Conservation (phyloP, 2,329 filamentous ascomycete genomes). For the Verticillium albo-atrum region DNA sequence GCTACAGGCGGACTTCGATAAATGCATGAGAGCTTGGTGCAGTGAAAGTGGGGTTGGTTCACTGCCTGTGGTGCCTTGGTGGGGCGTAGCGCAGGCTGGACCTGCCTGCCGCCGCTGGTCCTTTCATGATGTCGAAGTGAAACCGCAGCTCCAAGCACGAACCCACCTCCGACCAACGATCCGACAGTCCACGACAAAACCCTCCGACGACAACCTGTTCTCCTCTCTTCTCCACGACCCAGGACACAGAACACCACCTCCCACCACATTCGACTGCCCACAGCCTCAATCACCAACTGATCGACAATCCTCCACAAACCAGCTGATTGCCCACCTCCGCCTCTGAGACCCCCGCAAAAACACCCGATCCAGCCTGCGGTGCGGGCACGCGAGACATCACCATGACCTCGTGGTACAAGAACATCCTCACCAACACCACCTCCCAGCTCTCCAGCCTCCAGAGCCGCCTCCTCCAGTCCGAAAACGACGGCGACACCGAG, state of each 20-base stretch:
- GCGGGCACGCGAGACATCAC: slow-evolving; percentile 14
- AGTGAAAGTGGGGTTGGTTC: not conserved
- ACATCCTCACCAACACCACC: slow-evolving; percentile 61
- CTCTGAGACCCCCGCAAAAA: not conserved
- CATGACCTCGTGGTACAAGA: slow-evolving; percentile 81
- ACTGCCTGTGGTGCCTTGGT: not conserved
- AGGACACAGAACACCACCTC: slow-evolving; percentile 2
- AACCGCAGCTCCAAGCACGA: not conserved
- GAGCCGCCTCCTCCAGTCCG: slow-evolving; percentile 63
- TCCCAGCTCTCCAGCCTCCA: slow-evolving; percentile 62
- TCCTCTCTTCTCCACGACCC: slow-evolving; percentile 4
- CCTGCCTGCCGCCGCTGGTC: not conserved
- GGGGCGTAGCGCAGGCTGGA: not conserved
- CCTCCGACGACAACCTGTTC: not conserved
- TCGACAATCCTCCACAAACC: not conserved
- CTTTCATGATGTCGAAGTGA: not conserved
- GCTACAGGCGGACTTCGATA: not conserved
- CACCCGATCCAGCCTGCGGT: not conserved
- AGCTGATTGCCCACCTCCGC: too few relatives aligned
- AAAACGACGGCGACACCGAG: slow-evolving; percentile 68
- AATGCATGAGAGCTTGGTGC: not conserved
- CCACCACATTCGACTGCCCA: too few relatives aligned
- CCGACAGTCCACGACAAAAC: slow-evolving; percentile 4
- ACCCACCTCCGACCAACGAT: not conserved
- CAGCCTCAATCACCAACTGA: not conserved